Evolutionary conservation across 176 grass and related monocot genomes (phyloP).

Genomic region (Hsuehochloa calcarea): DNA sequence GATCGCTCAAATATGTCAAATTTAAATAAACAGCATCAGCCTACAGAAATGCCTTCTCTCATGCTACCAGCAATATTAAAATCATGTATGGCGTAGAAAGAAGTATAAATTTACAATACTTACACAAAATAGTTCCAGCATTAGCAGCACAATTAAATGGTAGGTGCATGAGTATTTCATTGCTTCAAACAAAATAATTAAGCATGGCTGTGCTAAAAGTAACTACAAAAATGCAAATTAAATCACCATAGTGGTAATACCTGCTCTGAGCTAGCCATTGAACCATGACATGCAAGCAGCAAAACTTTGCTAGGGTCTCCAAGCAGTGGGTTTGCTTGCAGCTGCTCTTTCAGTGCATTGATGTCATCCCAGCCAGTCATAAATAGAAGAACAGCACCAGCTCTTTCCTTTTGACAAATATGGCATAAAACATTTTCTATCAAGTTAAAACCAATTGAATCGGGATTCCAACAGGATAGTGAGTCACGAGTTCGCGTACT

Average conservation of each 20-base stretch:
- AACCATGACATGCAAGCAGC: conserved; percentile 89
- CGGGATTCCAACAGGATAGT: conserved; percentile 92
- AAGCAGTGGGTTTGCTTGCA: conserved; percentile 87
- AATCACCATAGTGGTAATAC: conserved; percentile 34
- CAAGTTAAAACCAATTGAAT: conserved; percentile 98
- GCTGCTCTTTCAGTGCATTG: conserved; percentile 91
- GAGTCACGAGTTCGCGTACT: conserved; percentile 73
- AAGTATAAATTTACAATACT: background rate
- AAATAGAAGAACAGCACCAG: conserved; percentile 92
- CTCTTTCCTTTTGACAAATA: conserved; percentile 85
- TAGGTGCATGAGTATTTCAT: background rate
- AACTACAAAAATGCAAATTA: background rate
- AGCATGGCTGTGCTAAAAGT: background rate
- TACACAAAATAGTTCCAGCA: background rate
- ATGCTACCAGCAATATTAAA: conserved; percentile 7
- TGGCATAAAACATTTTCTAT: conserved; percentile 89
- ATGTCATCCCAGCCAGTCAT: conserved; percentile 99
- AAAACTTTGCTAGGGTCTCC: conserved; percentile 92
- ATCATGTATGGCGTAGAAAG: background rate
- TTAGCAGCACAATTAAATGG: background rate
- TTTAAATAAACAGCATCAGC: background rate
- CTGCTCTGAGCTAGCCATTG: conserved; percentile 97
- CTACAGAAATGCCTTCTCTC: background rate
- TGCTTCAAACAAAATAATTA: conserved; percentile 19
- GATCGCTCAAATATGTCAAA: background rate